Conservation (phyloP, 345 rosid species). For the Barbarea vulgaris region DNA sequence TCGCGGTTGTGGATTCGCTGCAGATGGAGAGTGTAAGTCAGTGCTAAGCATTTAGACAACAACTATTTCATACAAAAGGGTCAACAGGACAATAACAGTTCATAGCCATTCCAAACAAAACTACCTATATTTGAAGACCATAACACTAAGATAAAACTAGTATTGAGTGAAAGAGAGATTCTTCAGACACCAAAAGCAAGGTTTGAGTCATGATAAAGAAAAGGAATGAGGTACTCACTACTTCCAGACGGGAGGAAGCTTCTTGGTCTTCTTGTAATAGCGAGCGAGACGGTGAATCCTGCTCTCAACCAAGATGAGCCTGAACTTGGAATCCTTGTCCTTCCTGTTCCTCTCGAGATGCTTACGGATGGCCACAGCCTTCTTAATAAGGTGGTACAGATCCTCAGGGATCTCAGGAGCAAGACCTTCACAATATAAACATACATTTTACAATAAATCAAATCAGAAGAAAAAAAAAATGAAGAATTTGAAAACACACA, state of each 20-base stretch:
- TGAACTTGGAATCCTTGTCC: conserved; percentile 76
- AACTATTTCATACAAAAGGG: background rate
- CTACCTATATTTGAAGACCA: background rate
- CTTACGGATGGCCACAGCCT: conserved; percentile 73
- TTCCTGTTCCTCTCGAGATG: conserved; percentile 76
- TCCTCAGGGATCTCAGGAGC: conserved; percentile 78
- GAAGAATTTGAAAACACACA: background rate
- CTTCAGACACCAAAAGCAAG: background rate
- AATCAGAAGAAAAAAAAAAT: background rate
- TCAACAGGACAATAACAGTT: background rate
- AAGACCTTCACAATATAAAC: conserved; percentile 48
- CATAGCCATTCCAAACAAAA: background rate
- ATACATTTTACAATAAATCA: too few relatives aligned
- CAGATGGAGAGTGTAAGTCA: conserved; percentile 12
- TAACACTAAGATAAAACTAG: background rate
- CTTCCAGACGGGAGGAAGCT: conserved; percentile 83
- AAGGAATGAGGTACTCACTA: conserved; percentile 44
- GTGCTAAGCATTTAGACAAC: background rate
- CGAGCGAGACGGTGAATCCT: conserved; percentile 76
- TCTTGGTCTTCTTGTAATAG: conserved; percentile 79
- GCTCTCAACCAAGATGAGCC: conserved; percentile 77
- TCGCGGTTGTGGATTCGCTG: conserved; percentile 74
- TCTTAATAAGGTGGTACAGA: conserved; percentile 71
- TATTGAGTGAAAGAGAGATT: background rate
- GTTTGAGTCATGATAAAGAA: background rate